Evolutionary conservation across 2,329 filamentous ascomycete genomes (phyloP).

Genomic region (Talaromyces sp.): DNA sequence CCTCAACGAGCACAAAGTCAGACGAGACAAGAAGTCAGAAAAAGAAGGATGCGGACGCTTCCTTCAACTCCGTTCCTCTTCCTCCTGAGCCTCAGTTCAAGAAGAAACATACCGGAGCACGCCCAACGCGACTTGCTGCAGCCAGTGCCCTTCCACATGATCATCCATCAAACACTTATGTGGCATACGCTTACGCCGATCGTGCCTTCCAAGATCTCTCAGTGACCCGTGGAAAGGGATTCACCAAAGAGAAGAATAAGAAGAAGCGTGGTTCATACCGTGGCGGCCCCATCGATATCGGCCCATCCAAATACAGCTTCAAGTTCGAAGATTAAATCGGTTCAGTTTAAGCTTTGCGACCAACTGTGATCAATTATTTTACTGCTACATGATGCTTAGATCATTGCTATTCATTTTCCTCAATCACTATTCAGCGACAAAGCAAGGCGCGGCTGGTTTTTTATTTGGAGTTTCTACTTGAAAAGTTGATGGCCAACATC

Average conservation of each 20-base stretch:
- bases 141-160: conserved; percentile 64
- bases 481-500: background rate
- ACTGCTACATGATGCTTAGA: background rate
- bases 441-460: conserved; percentile 14
- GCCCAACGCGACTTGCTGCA: conserved; percentile 75
- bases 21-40: conserved; percentile 23
- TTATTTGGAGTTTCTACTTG: background rate
- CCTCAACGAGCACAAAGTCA: conserved; percentile 14
- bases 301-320: conserved; percentile 70
- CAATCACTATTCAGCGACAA: conserved; percentile 15
- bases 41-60: conserved; percentile 24
- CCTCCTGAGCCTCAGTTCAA: conserved; percentile 23
- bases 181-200: conserved; percentile 82
- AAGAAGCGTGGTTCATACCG: conserved; percentile 89
- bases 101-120: conserved; percentile 47
- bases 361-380: background rate
- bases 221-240: conserved; percentile 90
- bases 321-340: conserved; percentile 80
- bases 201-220: conserved; percentile 84
- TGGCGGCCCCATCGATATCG: conserved; percentile 81
- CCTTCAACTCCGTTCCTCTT: conserved; percentile 17
- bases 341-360: background rate
- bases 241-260: conserved; percentile 99
- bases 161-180: conserved; percentile 76
- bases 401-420: conserved; percentile 17